Evolutionary conservation across 768 basidiomycete species (phyloP).

Genomic region (Lactifluus echinatus): DNA sequence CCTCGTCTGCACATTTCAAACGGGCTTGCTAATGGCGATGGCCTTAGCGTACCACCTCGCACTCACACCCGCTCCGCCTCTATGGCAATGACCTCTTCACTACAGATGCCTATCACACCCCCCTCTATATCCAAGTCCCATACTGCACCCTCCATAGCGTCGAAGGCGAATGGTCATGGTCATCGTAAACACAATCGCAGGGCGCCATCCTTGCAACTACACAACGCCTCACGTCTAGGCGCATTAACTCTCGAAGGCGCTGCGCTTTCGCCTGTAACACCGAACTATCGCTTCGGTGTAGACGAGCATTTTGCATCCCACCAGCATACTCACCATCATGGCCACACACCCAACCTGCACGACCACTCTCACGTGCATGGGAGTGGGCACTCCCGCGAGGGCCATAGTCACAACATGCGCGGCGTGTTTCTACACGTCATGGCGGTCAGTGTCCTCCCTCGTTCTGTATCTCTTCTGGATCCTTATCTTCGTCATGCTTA

Average conservation of each 20-base stretch:
- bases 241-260: constrained; percentile 14
- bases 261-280: constrained; percentile 51
- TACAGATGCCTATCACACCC: constrained; percentile 20
- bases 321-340: constrained; percentile 27
- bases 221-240: constrained; percentile 1
- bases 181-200: constrained; percentile 9
- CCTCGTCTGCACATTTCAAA: constrained; percentile 21
- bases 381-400: constrained; percentile 49
- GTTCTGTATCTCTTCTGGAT: background rate
- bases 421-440: constrained; percentile 97
- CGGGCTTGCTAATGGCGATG: constrained; percentile 11
- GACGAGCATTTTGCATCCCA: constrained; percentile 43
- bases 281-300: constrained; percentile 48
- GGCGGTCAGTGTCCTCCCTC: constrained; percentile 49
- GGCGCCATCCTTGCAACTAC: constrained; percentile 18
- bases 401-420: constrained; percentile 97
- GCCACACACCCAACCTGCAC: constrained; percentile 38
- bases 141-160: constrained; percentile 4
- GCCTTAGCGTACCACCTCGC: constrained; percentile 9
- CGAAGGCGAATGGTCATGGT: background rate
- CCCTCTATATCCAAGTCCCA: constrained; percentile 22
- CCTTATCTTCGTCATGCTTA: constrained; percentile 14
- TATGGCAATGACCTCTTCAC: constrained; percentile 17
- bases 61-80: constrained; percentile 22
- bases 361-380: constrained; percentile 42